Percentiles rank a stretch among this genome's conserved stretches.
Evolutionary conservation across 306 rosid genomes (phyloP).

Genomic region (Gastrolobium villosum): DNA sequence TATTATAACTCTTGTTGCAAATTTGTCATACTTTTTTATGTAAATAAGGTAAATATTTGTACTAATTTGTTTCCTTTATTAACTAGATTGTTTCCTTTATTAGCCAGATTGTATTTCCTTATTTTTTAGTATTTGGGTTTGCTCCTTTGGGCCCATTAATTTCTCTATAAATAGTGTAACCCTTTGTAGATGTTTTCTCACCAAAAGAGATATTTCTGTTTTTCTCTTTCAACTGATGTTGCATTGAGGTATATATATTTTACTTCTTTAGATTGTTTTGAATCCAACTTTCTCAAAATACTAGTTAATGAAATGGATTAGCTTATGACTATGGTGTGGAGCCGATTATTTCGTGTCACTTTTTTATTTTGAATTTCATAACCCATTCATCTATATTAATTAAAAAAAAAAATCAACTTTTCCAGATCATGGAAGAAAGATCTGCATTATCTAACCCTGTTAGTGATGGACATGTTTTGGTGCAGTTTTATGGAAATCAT

Average conservation of each 20-base stretch:
- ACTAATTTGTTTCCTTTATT: too few relatives aligned
- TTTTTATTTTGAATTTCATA: constrained; percentile 31
- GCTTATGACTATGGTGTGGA: constrained; percentile 27
- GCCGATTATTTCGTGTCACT: constrained; percentile 1
- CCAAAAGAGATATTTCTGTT: too few relatives aligned
- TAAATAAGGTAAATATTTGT: too few relatives aligned
- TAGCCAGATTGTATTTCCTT: too few relatives aligned
- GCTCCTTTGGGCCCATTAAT: too few relatives aligned
- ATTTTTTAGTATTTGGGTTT: too few relatives aligned
- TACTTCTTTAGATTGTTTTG: constrained; percentile 29
- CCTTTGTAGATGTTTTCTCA: too few relatives aligned
- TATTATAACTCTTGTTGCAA: not conserved
- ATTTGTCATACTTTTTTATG: not conserved
- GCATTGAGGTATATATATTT: not conserved
- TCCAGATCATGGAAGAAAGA: constrained; percentile 61
- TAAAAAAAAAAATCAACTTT: constrained; percentile 10
- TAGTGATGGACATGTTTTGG: constrained; percentile 61
- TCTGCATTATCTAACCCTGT: constrained; percentile 49
- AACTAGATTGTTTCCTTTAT: too few relatives aligned
- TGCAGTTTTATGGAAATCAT: constrained; percentile 61
- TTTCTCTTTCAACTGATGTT: not conserved
- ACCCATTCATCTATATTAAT: constrained; percentile 30
- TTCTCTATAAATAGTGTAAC: too few relatives aligned
- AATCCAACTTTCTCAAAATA: constrained; percentile 29
- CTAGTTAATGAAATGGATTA: constrained; percentile 19